Conservation (phyloP, 1,284 basidiomycete species). For the Cystobasidium slooffiae region DNA sequence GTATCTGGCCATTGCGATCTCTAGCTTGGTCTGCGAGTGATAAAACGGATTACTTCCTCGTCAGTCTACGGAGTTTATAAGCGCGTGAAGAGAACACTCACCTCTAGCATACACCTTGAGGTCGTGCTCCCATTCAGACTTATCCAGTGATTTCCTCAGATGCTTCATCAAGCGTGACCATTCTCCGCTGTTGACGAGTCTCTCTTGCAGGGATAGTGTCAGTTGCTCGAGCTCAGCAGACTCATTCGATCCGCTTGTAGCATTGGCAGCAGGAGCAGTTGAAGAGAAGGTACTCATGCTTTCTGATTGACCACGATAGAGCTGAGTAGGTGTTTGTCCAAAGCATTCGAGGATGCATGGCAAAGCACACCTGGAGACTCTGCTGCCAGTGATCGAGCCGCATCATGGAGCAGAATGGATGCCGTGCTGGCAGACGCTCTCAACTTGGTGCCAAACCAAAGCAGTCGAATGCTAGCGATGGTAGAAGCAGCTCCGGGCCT, state of each 20-base stretch:
- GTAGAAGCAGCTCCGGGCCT: too few species aligned
- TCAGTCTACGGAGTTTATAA: not conserved
- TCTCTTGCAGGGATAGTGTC: slow-evolving; percentile 26
- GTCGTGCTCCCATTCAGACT: slow-evolving; percentile 28
- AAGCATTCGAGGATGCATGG: not conserved
- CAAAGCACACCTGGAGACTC: too few species aligned
- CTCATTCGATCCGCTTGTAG: not conserved
- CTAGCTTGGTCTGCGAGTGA: slow-evolving; percentile 21
- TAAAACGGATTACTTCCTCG: not conserved
- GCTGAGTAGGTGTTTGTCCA: not conserved
- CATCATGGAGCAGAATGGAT: too few species aligned
- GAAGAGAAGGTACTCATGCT: not conserved
- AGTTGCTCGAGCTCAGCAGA: slow-evolving; percentile 27
- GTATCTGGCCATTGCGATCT: slow-evolving; percentile 19
- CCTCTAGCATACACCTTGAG: slow-evolving; percentile 34
- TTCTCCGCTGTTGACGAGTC: slow-evolving; percentile 30
- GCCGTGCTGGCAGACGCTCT: too few species aligned
- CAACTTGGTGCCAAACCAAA: too few species aligned
- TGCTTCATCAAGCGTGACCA: slow-evolving; percentile 16
- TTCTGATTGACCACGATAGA: not conserved
- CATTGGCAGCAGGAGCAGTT: not conserved
- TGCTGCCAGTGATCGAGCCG: too few species aligned
- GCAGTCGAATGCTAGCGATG: too few species aligned
- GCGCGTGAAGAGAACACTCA: not conserved
- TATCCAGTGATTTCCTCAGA: slow-evolving; percentile 29